Percentiles rank a stretch among this genome's conserved stretches.
Evolutionary conservation across 1,139 yeast species (phyloP).

Genomic region (Taiozyma sp.): DNA sequence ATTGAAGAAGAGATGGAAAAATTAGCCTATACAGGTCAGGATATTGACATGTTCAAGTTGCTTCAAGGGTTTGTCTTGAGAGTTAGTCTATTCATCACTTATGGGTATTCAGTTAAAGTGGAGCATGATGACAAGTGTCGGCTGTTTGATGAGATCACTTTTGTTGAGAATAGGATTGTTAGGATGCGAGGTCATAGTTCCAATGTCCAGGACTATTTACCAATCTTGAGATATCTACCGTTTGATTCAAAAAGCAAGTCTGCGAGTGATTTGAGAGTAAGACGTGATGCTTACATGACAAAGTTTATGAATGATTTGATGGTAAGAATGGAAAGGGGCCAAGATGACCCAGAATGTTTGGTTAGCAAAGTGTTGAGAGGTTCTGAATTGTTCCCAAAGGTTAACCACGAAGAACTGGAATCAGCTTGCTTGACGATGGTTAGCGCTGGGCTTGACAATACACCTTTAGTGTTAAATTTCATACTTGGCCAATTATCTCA

Average conservation of each 20-base stretch:
- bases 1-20: conserved; percentile 7
- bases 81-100: conserved; percentile 53
- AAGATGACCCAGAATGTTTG: conserved; percentile 33
- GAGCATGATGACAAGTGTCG: conserved; percentile 32
- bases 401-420: conserved; percentile 42
- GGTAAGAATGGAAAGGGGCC: conserved; percentile 22
- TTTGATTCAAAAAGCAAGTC: conserved; percentile 24
- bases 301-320: conserved; percentile 31
- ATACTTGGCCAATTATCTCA: conserved; percentile 59
- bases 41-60: conserved; percentile 38
- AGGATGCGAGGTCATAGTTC: conserved; percentile 59
- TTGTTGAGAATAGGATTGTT: conserved; percentile 62
- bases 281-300: conserved; percentile 55
- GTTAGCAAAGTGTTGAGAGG: conserved; percentile 37
- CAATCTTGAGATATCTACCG: conserved; percentile 38
- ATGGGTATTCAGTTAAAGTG: conserved; percentile 52
- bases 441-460: conserved; percentile 76
- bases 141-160: conserved; percentile 51
- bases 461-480: conserved; percentile 59
- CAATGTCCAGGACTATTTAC: conserved; percentile 59
- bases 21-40: conserved; percentile 21
- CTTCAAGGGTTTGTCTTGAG: conserved; percentile 54
- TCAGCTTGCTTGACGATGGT: conserved; percentile 73
- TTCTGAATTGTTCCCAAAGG: conserved; percentile 10
- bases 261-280: conserved; percentile 36